Base-by-base conservation (phyloP, 2,329 filamentous ascomycete species). In the Neobulgaria alba region DNA sequence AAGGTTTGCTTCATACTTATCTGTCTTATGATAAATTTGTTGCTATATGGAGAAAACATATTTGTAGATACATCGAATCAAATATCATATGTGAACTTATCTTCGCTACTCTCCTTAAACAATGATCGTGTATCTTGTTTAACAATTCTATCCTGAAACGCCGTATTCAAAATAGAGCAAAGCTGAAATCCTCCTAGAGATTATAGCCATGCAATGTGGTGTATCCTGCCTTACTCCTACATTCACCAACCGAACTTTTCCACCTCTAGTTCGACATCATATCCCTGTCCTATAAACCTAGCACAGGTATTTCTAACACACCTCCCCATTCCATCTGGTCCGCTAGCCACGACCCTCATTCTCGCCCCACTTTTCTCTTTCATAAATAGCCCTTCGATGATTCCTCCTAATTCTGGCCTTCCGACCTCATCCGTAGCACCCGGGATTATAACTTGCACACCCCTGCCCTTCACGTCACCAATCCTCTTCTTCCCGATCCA, bases 181-280 rank as follows among this genome's bases (percentile, higher is more conserved):
- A n/a, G n/a, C n/a, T n/a, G n/a, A n/a, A n/a, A n/a, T n/a, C n/a
- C n/a, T n/a, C n/a, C n/a, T n/a, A n/a, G n/a, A n/a, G n/a, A n/a
- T n/a, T n/a, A n/a, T n/a, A n/a, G n/a, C n/a, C n/a, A n/a, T n/a
- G n/a, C n/a, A n/a, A n/a, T n/a, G n/a, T n/a, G n/a, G n/a, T n/a
- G n/a, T n/a, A n/a, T n/a, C n/a, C n/a, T n/a, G n/a, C n/a, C n/a
- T n/a, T n/a, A n/a, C n/a, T n/a, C n/a, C n/a, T n/a, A n/a, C n/a
- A n/a, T n/a, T 47, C 36, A 82, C 78, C 78, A 82, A 1, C 77
- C 77, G 65, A 81, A 82, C 54, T 82, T 82, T 71, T 82, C 79
- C 18, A 81, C 71, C 19, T 67, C 63, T 36, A 82, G 63, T 39
- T 66, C 58, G 3, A 82, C 61, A 52, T 72, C 55, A 35, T 56